Percentiles rank a stretch among this genome's conserved stretches.
phyloP scores from a whole-genome alignment of 2,329 filamentous ascomycete genomes.

The Sclerotinia nivalis region DNA sequence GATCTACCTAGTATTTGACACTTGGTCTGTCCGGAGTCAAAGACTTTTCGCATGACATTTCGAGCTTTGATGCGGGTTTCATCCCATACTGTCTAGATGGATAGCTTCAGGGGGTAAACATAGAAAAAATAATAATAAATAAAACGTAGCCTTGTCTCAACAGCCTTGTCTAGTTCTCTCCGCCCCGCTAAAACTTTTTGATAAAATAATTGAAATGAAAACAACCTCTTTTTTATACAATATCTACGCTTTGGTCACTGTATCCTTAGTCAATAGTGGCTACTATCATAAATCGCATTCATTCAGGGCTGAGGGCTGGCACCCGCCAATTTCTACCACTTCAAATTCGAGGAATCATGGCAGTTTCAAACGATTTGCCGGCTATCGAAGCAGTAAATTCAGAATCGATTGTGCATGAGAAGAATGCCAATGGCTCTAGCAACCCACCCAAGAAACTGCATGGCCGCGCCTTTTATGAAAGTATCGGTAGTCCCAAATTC shows the following conservation, averaged over 20 bases:
- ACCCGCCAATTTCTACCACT: slow-evolving; percentile 31
- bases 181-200: slow-evolving; percentile 13
- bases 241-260: not conserved
- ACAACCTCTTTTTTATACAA: not conserved
- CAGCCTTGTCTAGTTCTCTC: not conserved
- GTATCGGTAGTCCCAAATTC: slow-evolving; percentile 86
- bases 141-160: not conserved
- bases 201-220: not conserved
- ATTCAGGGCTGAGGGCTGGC: slow-evolving; percentile 38
- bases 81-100: not conserved
- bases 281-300: slow-evolving; percentile 20
- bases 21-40: not conserved
- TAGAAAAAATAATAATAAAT: not conserved
- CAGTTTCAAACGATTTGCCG: slow-evolving; percentile 26
- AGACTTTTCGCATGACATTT: not conserved
- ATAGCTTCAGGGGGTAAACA: not conserved
- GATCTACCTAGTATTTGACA: not conserved
- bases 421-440: slow-evolving; percentile 14
- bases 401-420: not conserved
- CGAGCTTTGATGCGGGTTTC: slow-evolving; percentile 12
- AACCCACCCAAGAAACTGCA: slow-evolving; percentile 59
- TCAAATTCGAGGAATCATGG: slow-evolving; percentile 29
- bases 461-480: slow-evolving; percentile 91
- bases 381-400: slow-evolving; percentile 22
- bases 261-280: slow-evolving; percentile 31